Conservation (phyloP, 108 stramenopile genomes). For the Pseudonitzschia delicatissima region DNA sequence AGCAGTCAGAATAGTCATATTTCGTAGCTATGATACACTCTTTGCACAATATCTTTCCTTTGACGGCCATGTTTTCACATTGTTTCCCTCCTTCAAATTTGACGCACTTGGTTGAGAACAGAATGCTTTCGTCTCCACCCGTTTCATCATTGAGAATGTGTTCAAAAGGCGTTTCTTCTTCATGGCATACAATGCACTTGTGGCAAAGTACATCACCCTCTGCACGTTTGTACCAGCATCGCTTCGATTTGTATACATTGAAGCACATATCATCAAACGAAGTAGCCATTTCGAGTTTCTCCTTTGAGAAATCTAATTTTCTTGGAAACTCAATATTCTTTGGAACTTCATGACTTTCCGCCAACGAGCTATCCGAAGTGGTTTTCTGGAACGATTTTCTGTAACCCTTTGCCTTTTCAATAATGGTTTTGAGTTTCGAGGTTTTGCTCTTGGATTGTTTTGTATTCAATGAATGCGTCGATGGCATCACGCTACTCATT, state of each 20-base stretch:
- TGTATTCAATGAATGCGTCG: no score
- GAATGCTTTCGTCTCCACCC: background rate
- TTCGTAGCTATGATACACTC: no score
- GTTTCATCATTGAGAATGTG: background rate
- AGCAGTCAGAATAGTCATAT: background rate
- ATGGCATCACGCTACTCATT: no score
- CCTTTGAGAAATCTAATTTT: background rate
- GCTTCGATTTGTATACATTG: background rate
- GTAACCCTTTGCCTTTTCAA: no score
- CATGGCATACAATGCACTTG: background rate
- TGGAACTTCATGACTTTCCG: background rate
- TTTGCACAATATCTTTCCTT: background rate
- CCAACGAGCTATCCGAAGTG: no score
- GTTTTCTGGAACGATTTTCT: no score
- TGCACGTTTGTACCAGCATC: constrained; percentile 1
- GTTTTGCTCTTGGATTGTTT: background rate
- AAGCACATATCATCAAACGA: background rate
- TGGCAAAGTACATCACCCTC: background rate
- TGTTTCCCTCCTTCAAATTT: background rate
- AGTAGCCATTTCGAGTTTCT: background rate
- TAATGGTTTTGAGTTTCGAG: background rate
- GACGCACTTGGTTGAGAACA: background rate
- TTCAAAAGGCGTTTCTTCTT: background rate
- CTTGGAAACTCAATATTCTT: background rate
- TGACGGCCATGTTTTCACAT: background rate